phyloP scores from a whole-genome alignment of 164 flowering plant genomes.

The Nymphaea colorata region DNA sequence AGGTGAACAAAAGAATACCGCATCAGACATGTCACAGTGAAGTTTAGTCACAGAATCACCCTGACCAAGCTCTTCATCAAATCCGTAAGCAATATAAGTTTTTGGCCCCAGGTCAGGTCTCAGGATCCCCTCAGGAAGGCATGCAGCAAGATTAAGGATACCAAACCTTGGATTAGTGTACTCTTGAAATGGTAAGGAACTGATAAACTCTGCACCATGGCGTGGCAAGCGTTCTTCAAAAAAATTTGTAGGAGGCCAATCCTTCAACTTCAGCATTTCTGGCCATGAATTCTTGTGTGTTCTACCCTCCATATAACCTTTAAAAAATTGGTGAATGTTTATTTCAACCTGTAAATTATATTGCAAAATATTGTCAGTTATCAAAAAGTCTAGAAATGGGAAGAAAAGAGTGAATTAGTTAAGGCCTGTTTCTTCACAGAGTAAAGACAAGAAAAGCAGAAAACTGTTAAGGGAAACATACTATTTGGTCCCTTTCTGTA shows the following conservation, averaged over 20 bases:
- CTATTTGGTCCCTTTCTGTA: no score
- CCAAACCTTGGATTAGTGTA: conserved; percentile 48
- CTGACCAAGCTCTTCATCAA: conserved; percentile 42
- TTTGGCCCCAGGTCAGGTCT: conserved; percentile 73
- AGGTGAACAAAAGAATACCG: conserved; percentile 21
- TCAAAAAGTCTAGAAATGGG: no score
- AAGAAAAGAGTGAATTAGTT: no score
- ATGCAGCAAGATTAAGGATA: conserved; percentile 36
- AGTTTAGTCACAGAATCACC: conserved; percentile 73
- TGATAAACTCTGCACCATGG: conserved; percentile 42
- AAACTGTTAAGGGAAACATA: no score
- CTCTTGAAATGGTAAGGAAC: conserved; percentile 47
- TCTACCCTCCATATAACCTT: conserved; percentile 30
- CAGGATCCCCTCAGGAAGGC: conserved; percentile 26
- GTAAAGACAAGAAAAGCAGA: no score
- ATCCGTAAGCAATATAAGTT: conserved; percentile 62
- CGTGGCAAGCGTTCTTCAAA: conserved; percentile 45
- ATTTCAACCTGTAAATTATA: conserved; percentile 25
- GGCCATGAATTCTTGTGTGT: conserved; percentile 26
- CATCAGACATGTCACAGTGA: conserved; percentile 77
- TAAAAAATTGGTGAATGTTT: conserved; percentile 41
- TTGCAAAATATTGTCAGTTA: background rate
- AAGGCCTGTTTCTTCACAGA: no score
- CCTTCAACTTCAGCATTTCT: conserved; percentile 49
- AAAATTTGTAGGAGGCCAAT: conserved; percentile 51